Evolutionary conservation across 2,329 filamentous ascomycete species (phyloP).

Genomic region (Aureobasidium sp.): DNA sequence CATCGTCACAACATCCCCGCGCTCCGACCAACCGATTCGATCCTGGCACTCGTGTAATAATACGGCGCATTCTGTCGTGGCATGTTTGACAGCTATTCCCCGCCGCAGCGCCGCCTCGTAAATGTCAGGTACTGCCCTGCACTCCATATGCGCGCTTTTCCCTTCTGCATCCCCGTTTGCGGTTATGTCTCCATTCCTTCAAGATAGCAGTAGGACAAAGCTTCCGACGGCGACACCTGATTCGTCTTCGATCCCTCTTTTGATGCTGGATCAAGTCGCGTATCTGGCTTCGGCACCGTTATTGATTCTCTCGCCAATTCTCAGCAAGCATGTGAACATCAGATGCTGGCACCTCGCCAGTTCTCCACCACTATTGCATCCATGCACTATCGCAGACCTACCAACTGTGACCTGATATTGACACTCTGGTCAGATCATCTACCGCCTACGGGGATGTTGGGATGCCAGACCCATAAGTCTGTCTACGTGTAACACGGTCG

Average conservation of each 20-base stretch:
- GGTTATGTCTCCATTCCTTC: not conserved
- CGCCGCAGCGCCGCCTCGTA: constrained; percentile 1
- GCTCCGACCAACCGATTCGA: constrained; percentile 2
- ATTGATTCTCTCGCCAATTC: not conserved
- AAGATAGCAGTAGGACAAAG: not conserved
- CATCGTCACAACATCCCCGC: not conserved
- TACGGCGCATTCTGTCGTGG: constrained; percentile 5
- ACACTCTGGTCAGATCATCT: not conserved
- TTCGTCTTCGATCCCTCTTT: not conserved
- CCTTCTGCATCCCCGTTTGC: not conserved
- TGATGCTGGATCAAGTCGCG: not conserved
- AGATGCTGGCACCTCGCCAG: not conserved
- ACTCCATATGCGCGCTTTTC: not conserved
- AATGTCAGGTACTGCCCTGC: constrained; percentile 10
- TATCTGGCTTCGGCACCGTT: constrained; percentile 10
- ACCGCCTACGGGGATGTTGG: constrained; percentile 1
- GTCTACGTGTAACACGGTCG: not conserved
- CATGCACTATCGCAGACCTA: not conserved
- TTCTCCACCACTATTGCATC: not conserved
- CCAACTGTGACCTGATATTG: not conserved
- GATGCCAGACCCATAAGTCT: not conserved
- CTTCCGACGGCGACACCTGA: not conserved
- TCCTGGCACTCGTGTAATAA: not conserved
- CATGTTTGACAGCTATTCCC: constrained; percentile 8
- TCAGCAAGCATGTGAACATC: constrained; percentile 8